Evolutionary conservation across 805 yeast genomes (phyloP), one percentile per base, ranked within the genome.

Genomic region (Candida oleophila): DNA sequence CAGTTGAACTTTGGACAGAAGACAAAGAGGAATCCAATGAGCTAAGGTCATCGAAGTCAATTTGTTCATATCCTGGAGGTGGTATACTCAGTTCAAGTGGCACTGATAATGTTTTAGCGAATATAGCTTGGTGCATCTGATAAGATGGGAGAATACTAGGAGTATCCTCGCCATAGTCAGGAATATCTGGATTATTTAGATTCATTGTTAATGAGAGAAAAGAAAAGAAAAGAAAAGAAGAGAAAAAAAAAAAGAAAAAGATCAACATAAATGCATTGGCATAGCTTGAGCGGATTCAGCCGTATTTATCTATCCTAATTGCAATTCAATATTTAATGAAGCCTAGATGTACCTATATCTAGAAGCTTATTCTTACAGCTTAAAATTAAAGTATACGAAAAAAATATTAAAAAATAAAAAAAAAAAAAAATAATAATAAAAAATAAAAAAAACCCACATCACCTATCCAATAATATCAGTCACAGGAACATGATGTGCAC

Each of bases 81-180:
- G 12, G n/a, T 36, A 16, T 22, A 16, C 18, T 36, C 41, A 38
- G 28, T 5, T 38, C 41, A 4, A 38, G 28, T 21, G 41, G 41
- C 4, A 38, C 28, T 22, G 33, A 15, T 22, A 30, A 4, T 3
- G 35, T 30, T 30, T 28, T 32, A 4, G 45, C 39, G 15, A 34
- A 22, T 18, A 42, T 14, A 9, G 39, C 39, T 25, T 42, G 45
- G 32, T 43, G 43, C 42, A 43, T 38, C 20, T 38, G 46, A 28
- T 33, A 38, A 15, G 44, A 42, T 15, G 42, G 41, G n/a, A 30
- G 28, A 19, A 42, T 39, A 41, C 36, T 19, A 21, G 38, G 22
- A 22, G 19, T 19, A 12, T 22, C 34, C 4, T 21, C 20, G 9
- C 14, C 18, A 15, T 14, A 22, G 3, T 21, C 37, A 12, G 40